These are phyloP conservation scores for Moesziomyces globuligerus DNA, from an alignment of 1,284 basidiomycete species.

Conservation along the genomic window DNA sequence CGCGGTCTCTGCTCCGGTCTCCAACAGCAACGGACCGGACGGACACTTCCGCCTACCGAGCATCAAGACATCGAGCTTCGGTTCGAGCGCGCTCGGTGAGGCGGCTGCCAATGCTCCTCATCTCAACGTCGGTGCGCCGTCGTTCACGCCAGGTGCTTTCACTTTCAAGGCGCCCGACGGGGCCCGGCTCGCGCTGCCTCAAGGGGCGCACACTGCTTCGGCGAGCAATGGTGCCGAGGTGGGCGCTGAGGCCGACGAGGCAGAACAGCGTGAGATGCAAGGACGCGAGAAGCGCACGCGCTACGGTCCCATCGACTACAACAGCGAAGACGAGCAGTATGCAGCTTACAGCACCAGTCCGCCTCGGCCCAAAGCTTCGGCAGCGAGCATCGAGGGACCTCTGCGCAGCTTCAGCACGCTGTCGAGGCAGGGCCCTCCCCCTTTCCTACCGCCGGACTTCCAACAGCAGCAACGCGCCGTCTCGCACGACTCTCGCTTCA, in stretches of 20 bases:
- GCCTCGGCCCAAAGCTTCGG: conserved; percentile 42
- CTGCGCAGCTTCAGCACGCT: conserved; percentile 44
- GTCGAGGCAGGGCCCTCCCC: conserved; percentile 32
- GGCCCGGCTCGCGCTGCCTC: conserved; percentile 29
- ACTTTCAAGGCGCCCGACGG: conserved; percentile 52
- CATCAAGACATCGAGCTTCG: conserved; percentile 58
- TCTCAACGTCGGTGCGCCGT: conserved; percentile 55
- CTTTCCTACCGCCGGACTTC: conserved; percentile 39
- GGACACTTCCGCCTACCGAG: conserved; percentile 55
- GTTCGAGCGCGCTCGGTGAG: conserved; percentile 38
- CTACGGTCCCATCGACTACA: conserved; percentile 39
- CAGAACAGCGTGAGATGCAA: conserved; percentile 30
- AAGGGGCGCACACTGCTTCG: background rate
- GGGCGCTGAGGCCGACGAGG: background rate
- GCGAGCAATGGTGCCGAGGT: background rate
- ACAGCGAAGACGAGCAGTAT: conserved; percentile 28
- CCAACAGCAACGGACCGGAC: conserved; percentile 3
- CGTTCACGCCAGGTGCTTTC: conserved; percentile 55
- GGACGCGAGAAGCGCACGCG: conserved; percentile 55
- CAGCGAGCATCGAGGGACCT: conserved; percentile 57
- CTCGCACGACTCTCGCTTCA: conserved; percentile 37
- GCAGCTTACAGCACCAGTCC: conserved; percentile 25
- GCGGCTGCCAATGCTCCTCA: conserved; percentile 19
- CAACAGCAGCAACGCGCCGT: conserved; percentile 25
- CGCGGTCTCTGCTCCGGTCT: conserved; percentile 19